Percentiles rank a stretch among this genome's conserved stretches.
phyloP scores from a whole-genome alignment of 2,329 filamentous ascomycete genomes.

The Cladorrhinum sp. region DNA sequence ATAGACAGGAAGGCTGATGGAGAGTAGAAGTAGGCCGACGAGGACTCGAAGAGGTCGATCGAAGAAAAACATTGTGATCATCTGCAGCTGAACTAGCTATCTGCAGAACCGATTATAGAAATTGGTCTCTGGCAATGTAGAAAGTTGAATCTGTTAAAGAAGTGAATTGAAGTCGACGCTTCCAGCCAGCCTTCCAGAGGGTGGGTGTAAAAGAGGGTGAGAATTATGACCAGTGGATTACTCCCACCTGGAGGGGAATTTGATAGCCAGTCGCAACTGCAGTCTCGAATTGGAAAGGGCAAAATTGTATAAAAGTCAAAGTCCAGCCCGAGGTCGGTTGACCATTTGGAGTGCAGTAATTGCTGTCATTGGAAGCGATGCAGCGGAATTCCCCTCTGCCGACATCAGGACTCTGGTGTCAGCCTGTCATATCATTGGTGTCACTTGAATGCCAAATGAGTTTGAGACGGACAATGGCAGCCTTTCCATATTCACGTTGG shows the following conservation, averaged over 20 bases:
- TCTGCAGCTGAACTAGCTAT: background rate
- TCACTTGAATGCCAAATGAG: background rate
- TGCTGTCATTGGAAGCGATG: background rate
- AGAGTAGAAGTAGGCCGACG: background rate
- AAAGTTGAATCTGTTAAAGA: background rate
- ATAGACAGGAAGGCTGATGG: background rate
- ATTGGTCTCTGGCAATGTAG: background rate
- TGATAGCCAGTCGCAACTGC: background rate
- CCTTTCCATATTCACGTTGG: background rate
- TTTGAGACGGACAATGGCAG: background rate
- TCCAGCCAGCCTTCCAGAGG: background rate
- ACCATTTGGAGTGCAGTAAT: too few species aligned
- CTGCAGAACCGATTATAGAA: background rate
- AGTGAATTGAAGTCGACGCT: background rate
- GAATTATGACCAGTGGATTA: too few species aligned
- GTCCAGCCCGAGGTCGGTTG: too few species aligned
- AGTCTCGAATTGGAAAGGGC: background rate
- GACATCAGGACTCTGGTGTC: background rate
- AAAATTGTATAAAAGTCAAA: background rate
- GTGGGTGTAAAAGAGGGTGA: background rate
- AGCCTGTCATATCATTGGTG: background rate
- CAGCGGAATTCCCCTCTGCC: background rate
- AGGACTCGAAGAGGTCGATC: background rate
- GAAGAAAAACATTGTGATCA: background rate
- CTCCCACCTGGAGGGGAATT: background rate